Evolutionary conservation across 768 basidiomycete genomes (phyloP), one percentile per base, ranked within the genome.

Genomic region (Amanita pallidorosea): DNA sequence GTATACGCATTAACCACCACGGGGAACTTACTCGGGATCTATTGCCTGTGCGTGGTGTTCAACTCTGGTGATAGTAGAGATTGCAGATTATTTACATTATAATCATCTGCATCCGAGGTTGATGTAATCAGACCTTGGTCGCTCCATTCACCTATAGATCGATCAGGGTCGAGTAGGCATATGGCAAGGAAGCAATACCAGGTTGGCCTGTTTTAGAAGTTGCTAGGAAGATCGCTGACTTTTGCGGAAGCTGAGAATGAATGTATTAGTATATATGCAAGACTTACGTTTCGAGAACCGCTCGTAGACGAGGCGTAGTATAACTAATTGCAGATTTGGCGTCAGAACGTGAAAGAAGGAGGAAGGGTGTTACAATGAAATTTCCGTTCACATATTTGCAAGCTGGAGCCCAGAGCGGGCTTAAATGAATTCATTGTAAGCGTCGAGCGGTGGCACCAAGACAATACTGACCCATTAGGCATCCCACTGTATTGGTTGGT

Each of bases 111-210:
- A 13, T 55, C 55, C 2, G 67, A 61, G 0, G 72, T 73, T 0
- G 71, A 70, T 0, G 71, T 73, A 7, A 79, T 74, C 31, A 77
- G 61, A 11, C 76, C 78, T 46, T 70, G 57, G 55, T 79, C 65
- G 2, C 65, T 65, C 63, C 68, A 33, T 33, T 33, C 13, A 79
- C 52, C 66, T 70, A 4, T 70, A 68, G 69, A 46, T 23, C 15
- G 12, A 47, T 13, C 27, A 23, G 20, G 7, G 31, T 9, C 5
- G 38, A 12, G 31, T 36, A 35, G 22, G 48, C n/a, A 2, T 5
- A 13, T 5, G 17, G 22, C 5, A 47, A 15, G 31, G 45, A 53
- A 13, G 15, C 13, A 13, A 31, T 53, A 4, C 23, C 61, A 23
- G 18, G 12, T 12, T 51, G 51, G 43, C 33, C 31, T 1, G 33